Evolutionary conservation across 306 rosid genomes (phyloP).

Genomic region (Glycyrrhiza uralensis): DNA sequence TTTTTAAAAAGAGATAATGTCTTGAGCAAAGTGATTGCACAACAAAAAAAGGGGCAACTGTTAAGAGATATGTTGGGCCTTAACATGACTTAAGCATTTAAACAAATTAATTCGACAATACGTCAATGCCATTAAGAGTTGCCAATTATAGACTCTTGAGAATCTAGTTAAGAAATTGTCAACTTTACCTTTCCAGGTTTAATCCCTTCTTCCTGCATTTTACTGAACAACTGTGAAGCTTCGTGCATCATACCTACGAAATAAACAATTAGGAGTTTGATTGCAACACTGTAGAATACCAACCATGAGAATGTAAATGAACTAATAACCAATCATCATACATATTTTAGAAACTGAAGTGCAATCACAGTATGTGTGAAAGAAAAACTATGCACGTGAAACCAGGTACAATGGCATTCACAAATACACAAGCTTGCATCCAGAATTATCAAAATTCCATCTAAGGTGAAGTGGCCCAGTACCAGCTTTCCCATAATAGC

Average conservation of each 20-base stretch:
- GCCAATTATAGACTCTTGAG: neutral
- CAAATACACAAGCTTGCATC: constrained; percentile 6
- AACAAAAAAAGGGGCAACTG: neutral
- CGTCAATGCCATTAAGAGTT: neutral
- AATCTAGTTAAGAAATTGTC: neutral
- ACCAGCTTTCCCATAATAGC: constrained; percentile 92
- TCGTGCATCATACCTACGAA: constrained; percentile 68
- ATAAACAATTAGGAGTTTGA: neutral
- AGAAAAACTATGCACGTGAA: neutral
- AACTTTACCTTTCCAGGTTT: constrained; percentile 76
- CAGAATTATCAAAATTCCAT: constrained; percentile 16
- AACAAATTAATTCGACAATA: neutral
- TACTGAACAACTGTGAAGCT: constrained; percentile 61
- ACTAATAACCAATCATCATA: neutral
- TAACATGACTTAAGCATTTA: neutral
- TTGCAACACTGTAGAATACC: neutral
- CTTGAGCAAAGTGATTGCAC: neutral
- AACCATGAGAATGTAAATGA: constrained; percentile 6
- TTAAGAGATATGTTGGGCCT: neutral
- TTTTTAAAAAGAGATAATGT: neutral
- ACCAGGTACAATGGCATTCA: constrained; percentile 8
- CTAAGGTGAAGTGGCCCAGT: constrained; percentile 16
- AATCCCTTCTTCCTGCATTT: constrained; percentile 78
- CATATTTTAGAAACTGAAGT: neutral
- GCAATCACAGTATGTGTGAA: neutral